These are phyloP conservation scores for Choricystis sp. DNA, from an alignment of 139 green algal genomes.

Conservation along the genomic window DNA sequence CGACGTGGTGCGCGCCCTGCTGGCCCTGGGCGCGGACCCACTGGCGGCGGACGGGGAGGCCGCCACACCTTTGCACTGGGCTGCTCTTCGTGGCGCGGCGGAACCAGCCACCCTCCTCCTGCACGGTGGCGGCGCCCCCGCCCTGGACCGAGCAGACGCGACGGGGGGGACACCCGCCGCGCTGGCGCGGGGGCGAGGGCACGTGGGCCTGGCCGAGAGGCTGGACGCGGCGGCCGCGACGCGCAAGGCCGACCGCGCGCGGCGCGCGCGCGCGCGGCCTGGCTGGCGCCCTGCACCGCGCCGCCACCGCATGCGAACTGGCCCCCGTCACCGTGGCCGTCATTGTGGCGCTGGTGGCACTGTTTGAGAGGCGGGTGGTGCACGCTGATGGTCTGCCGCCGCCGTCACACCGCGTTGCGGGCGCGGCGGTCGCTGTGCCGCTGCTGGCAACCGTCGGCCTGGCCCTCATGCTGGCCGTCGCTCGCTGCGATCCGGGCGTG, in stretches of 20 bases:
- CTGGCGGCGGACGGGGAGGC: conserved; percentile 63
- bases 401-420: neutral
- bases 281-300: neutral
- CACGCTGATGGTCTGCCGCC: conserved; percentile 6
- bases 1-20: conserved; percentile 73
- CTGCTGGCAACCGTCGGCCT: conserved; percentile 28
- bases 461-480: conserved; percentile 55
- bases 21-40: conserved; percentile 58
- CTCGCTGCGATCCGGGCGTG: conserved; percentile 59
- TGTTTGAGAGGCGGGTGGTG: conserved; percentile 46
- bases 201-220: conserved; percentile 56
- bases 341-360: conserved; percentile 40
- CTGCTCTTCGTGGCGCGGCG: conserved; percentile 78
- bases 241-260: neutral
- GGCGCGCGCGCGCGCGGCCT: too few relatives aligned
- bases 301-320: conserved; percentile 34
- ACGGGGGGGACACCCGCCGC: conserved; percentile 73
- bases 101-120: conserved; percentile 31
- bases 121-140: conserved; percentile 34
- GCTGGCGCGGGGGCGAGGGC: conserved; percentile 82
- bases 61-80: conserved; percentile 93
- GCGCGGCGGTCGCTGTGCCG: conserved; percentile 16
- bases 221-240: conserved; percentile 1
- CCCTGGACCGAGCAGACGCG: conserved; percentile 47
- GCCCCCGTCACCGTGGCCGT: conserved; percentile 63